Conservation (phyloP, 106 monocot species). For the Triglochin maritima region DNA sequence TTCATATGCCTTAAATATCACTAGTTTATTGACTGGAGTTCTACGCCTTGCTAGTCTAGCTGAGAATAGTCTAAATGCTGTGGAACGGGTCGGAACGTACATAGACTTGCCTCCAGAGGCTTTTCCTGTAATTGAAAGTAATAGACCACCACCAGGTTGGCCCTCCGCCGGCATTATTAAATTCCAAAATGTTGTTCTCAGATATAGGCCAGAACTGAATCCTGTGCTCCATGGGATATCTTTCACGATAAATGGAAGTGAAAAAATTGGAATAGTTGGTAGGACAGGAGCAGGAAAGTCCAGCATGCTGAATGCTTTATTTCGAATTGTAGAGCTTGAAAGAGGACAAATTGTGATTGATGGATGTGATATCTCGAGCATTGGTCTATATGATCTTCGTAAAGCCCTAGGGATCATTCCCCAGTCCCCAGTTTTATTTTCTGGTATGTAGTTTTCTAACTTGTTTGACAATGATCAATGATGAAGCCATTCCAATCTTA, state of each 20-base stretch:
- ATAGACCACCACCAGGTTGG: constrained; percentile 93
- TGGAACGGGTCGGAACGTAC: constrained; percentile 84
- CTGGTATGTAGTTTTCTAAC: constrained; percentile 35
- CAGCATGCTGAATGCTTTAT: constrained; percentile 97
- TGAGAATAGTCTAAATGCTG: constrained; percentile 98
- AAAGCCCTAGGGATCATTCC: constrained; percentile 95
- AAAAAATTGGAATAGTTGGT: constrained; percentile 96
- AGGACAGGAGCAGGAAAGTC: constrained; percentile 97
- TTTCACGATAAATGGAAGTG: constrained; percentile 67
- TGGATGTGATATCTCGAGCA: constrained; percentile 65
- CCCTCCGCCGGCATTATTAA: constrained; percentile 65
- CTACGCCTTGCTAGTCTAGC: constrained; percentile 93
- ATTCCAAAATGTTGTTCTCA: constrained; percentile 77
- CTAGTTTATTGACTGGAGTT: constrained; percentile 72
- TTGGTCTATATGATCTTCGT: constrained; percentile 83
- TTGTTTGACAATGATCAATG: neutral
- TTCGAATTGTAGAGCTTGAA: constrained; percentile 90
- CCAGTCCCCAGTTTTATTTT: constrained; percentile 92
- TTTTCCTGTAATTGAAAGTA: constrained; percentile 60
- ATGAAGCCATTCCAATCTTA: too few relatives aligned
- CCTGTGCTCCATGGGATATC: constrained; percentile 97
- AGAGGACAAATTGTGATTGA: constrained; percentile 72
- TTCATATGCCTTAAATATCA: constrained; percentile 89
- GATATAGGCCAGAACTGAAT: constrained; percentile 94
- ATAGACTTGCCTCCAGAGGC: constrained; percentile 91